Evolutionary conservation across 345 rosid genomes (phyloP), one percentile per base, ranked within the genome.

Genomic region (Bretschneidera sinensis): DNA sequence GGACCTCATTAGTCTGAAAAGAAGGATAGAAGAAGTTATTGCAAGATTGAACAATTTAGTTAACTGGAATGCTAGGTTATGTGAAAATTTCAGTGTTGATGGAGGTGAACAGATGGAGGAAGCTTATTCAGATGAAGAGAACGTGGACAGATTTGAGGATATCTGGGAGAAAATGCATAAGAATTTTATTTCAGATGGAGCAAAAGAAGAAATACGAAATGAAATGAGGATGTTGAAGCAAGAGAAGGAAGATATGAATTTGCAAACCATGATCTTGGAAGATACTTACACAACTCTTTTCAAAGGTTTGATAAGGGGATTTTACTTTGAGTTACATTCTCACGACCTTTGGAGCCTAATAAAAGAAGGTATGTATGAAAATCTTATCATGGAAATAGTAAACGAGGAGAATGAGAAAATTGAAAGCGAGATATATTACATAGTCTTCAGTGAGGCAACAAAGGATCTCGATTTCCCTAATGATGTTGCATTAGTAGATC

Each of bases 191-290:
- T 61, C 75, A 31, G 61, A 55, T 18, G 35, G 47, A 5, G 57
- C 1, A 11, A 52, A 31, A 66, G 81, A 80, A 58, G 75, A 74
- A 10, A 58, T 60, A 9, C 61, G 55, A 1, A 25, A 52, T 17
- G 72, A 81, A 63, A 50, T 71, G 25, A 59, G 47, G 31, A 51
- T 52, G 31, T 60, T 76, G 61, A 55, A 48, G 56, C 69, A 71
- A 66, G 84, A 75, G 63, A 75, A 74, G 17, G 86, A 80, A 58
- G 81, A 79, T 50, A 57, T 48, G 60, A 53, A 69, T 59, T 63
- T 82, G 48, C 72, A 51, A 10, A 34, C 50, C 19, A 13, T 59
- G 70, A 54, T 76, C 22, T 64, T 69, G 61, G 85, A 81, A 55
- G 78, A 76, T 53, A 79, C 59, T 47, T 74, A 71, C 68, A 54